Evolutionary conservation across 2,329 filamentous ascomycete genomes (phyloP).

Genomic region (Neofusicoccum sp.): DNA sequence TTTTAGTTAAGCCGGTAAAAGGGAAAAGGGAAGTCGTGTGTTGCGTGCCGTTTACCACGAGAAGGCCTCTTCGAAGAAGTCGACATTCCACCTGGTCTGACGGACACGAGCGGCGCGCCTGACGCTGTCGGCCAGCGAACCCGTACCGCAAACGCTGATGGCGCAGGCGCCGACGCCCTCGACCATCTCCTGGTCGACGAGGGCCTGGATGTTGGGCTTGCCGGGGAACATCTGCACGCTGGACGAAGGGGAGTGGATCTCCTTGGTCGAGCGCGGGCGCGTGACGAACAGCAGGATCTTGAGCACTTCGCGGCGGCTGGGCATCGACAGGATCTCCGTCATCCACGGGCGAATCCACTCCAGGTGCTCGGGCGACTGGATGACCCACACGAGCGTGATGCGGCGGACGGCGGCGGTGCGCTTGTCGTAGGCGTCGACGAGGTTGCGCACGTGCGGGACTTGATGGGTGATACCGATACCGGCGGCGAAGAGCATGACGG

Average conservation of each 20-base stretch:
- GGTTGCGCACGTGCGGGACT: constrained; percentile 78
- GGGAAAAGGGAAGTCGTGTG: neutral
- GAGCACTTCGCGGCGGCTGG: constrained; percentile 76
- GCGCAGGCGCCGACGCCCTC: constrained; percentile 85
- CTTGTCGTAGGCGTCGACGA: constrained; percentile 57
- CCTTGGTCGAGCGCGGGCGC: constrained; percentile 76
- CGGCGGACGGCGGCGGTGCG: constrained; percentile 75
- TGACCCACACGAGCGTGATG: constrained; percentile 85
- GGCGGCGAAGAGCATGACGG: constrained; percentile 84
- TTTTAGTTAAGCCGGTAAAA: neutral
- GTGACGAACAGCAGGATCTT: constrained; percentile 90
- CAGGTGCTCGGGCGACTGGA: constrained; percentile 82
- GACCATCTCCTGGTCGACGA: constrained; percentile 79
- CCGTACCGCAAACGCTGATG: constrained; percentile 76
- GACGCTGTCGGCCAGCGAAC: constrained; percentile 72
- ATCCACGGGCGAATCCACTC: constrained; percentile 95
- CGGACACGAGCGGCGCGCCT: constrained; percentile 63
- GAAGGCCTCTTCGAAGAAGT: constrained; percentile 80
- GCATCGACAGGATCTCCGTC: constrained; percentile 79
- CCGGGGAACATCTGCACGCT: constrained; percentile 93
- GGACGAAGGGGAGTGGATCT: constrained; percentile 71
- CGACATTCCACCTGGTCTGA: constrained; percentile 65
- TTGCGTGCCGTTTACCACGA: constrained; percentile 49
- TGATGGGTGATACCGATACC: constrained; percentile 96
- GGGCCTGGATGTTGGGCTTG: constrained; percentile 74